Conservation (phyloP, 495 filamentous ascomycete species). For the Podospora australis region DNA sequence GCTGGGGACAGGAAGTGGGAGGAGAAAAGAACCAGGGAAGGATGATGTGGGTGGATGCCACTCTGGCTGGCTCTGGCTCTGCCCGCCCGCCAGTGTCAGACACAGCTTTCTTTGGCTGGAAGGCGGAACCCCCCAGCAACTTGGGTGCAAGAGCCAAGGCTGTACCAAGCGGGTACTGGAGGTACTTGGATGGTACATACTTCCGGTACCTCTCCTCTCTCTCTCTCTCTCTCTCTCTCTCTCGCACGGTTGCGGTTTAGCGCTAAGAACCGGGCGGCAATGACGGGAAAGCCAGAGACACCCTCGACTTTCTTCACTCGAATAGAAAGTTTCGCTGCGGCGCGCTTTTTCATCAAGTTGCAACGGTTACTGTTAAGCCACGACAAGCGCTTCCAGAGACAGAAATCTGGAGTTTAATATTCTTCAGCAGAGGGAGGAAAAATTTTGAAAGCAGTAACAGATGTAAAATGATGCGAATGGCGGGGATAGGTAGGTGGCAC, state of each 20-base stretch:
- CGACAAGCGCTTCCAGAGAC: too few species aligned
- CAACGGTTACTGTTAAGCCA: too few species aligned
- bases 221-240: background rate
- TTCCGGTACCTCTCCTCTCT: background rate
- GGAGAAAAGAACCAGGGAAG: constrained; percentile 23
- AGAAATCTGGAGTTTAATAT: too few species aligned
- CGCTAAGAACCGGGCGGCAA: constrained; percentile 18
- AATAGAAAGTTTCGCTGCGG: background rate
- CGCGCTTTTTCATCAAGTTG: background rate
- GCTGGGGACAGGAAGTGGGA: constrained; percentile 12
- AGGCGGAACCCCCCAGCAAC: constrained; percentile 17
- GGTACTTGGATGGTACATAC: constrained; percentile 3
- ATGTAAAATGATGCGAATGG: too few species aligned
- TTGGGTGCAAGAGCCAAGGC: constrained; percentile 2
- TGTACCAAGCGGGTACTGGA: constrained; percentile 16
- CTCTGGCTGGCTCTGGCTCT: constrained; percentile 1
- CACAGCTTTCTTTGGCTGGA: constrained; percentile 13
- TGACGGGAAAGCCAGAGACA: constrained; percentile 5
- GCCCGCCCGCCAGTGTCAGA: constrained; percentile 17
- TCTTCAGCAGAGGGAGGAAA: too few species aligned
- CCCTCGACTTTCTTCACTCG: background rate
- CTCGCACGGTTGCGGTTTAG: constrained; percentile 16
- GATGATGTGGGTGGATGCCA: constrained; percentile 14
- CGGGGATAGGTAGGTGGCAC: too few species aligned
- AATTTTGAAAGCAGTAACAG: too few species aligned